Conservation (phyloP, 352 stramenopile genomes). For the Pythium myriotylum region DNA sequence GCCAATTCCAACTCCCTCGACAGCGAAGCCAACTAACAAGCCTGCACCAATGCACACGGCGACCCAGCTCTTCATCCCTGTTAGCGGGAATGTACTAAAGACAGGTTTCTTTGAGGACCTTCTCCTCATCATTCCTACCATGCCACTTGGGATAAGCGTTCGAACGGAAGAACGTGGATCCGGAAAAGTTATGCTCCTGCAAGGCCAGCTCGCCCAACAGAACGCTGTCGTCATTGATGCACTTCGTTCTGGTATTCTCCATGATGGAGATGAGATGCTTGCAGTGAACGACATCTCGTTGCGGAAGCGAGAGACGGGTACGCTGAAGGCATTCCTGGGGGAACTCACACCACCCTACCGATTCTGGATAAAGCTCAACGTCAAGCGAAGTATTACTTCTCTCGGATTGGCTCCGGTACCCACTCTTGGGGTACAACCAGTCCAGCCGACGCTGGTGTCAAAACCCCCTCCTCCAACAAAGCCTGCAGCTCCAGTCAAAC, state of each 20-base stretch:
- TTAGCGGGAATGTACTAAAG: slow-evolving; percentile 1
- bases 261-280: slow-evolving; percentile 65
- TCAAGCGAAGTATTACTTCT: slow-evolving; percentile 33
- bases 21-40: not conserved
- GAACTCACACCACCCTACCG: slow-evolving; percentile 41
- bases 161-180: slow-evolving; percentile 12
- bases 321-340: slow-evolving; percentile 42
- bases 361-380: slow-evolving; percentile 57
- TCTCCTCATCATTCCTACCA: slow-evolving; percentile 54
- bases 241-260: slow-evolving; percentile 51
- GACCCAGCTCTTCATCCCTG: slow-evolving; percentile 22
- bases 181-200: slow-evolving; percentile 27
- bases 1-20: not conserved
- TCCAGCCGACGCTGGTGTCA: not conserved
- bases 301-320: slow-evolving; percentile 27
- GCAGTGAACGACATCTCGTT: slow-evolving; percentile 61
- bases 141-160: slow-evolving; percentile 65
- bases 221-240: slow-evolving; percentile 51
- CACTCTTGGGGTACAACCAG: not conserved
- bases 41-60: slow-evolving; percentile 9
- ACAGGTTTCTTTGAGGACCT: slow-evolving; percentile 53
- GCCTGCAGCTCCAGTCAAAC: slow-evolving; percentile 4
- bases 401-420: slow-evolving; percentile 5
- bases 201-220: slow-evolving; percentile 6
- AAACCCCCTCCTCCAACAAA: slow-evolving; percentile 1